Percentiles rank a stretch among this genome's conserved stretches.
phyloP scores from a whole-genome alignment of 345 rosid genomes.

The Dovyalis caffra region DNA sequence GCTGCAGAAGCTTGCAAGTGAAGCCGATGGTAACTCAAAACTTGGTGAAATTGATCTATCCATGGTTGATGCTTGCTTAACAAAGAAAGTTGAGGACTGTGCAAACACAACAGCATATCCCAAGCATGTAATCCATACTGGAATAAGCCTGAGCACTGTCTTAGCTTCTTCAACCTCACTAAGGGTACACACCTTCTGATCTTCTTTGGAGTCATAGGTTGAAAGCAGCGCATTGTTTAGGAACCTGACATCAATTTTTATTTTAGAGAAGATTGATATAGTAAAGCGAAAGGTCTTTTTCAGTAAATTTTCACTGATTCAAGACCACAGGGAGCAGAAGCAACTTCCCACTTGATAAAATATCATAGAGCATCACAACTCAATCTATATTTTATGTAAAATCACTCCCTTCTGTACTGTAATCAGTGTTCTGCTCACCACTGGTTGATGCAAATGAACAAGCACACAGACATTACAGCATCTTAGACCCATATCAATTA shows the following conservation, averaged over 20 bases:
- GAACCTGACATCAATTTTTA: constrained; percentile 8
- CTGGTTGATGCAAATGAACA: background rate
- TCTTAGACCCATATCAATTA: background rate
- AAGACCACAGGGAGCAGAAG: background rate
- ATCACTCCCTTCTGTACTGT: background rate
- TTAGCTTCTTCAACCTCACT: constrained; percentile 24
- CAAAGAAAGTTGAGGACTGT: constrained; percentile 26
- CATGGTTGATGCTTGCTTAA: constrained; percentile 26
- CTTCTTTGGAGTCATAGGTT: constrained; percentile 3
- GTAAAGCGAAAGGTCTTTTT: background rate
- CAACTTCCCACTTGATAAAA: background rate
- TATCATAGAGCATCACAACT: background rate
- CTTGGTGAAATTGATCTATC: constrained; percentile 21
- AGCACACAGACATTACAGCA: background rate
- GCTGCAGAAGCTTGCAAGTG: constrained; percentile 18
- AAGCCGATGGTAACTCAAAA: constrained; percentile 18
- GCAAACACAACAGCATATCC: constrained; percentile 16
- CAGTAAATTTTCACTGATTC: background rate
- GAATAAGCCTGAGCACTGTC: constrained; percentile 25
- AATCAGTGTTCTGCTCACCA: background rate
- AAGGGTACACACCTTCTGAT: constrained; percentile 12
- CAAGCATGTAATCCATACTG: constrained; percentile 25
- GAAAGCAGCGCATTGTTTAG: constrained; percentile 25
- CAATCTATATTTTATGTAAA: background rate
- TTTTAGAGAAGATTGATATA: background rate